A percentile compares a stretch with the other conserved stretches of the same genome.
Conservation (phyloP, 2,329 filamentous ascomycete species). For the Monosporascus sp. region DNA sequence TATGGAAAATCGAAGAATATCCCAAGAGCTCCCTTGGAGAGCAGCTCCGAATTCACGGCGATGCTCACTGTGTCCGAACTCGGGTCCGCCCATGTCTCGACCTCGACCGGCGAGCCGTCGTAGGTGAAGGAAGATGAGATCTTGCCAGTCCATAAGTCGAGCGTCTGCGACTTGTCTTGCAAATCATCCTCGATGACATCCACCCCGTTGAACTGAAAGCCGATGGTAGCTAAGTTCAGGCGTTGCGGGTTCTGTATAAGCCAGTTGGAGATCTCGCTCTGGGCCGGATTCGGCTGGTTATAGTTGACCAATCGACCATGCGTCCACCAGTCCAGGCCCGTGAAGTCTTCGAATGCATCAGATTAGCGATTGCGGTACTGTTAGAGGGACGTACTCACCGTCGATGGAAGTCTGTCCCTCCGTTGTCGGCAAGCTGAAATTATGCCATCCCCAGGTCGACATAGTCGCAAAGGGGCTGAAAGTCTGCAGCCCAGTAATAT, state of each 20-base stretch:
- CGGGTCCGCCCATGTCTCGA: conserved; percentile 41
- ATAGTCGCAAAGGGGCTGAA: conserved; percentile 42
- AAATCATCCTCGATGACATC: conserved; percentile 38
- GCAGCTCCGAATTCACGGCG: conserved; percentile 35
- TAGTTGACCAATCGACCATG: conserved; percentile 38
- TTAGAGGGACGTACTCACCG: conserved; percentile 18
- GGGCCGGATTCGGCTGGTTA: conserved; percentile 35
- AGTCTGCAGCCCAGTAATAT: conserved; percentile 42
- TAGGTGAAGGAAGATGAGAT: conserved; percentile 40
- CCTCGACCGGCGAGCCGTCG: conserved; percentile 31
- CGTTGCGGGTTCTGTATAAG: conserved; percentile 46
- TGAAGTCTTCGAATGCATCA: conserved; percentile 29
- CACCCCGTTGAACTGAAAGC: conserved; percentile 36
- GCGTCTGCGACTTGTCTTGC: conserved; percentile 33
- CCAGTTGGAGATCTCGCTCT: conserved; percentile 38
- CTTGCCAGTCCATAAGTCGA: conserved; percentile 44
- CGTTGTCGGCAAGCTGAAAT: conserved; percentile 40
- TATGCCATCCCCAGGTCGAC: conserved; percentile 47
- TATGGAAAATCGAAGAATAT: conserved; percentile 51
- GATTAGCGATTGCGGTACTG: not conserved
- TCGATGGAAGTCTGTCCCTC: conserved; percentile 30
- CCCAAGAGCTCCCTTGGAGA: conserved; percentile 33
- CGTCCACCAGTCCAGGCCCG: conserved; percentile 38
- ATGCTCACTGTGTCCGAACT: conserved; percentile 42
- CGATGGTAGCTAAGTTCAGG: conserved; percentile 44